Conservation (phyloP, 2,329 filamentous ascomycete genomes). For the Aspergillus candidus region DNA sequence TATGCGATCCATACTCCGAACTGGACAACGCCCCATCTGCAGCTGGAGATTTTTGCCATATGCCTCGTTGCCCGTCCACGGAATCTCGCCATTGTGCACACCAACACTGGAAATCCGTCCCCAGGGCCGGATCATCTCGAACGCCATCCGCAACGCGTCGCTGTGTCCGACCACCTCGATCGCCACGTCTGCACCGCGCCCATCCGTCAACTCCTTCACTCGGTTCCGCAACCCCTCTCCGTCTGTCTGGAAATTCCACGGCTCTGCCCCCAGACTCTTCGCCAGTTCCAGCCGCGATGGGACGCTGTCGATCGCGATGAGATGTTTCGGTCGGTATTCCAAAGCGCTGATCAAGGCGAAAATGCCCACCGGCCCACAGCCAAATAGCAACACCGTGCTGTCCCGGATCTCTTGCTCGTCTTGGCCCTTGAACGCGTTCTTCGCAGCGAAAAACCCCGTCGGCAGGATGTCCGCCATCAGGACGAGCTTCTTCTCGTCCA, state of each 20-base stretch:
- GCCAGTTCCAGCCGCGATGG: conserved; percentile 67
- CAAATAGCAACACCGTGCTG: conserved; percentile 14
- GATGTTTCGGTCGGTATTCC: conserved; percentile 62
- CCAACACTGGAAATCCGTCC: conserved; percentile 67
- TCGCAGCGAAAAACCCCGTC: conserved; percentile 15
- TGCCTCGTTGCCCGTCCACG: conserved; percentile 58
- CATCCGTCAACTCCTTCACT: conserved; percentile 67
- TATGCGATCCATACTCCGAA: conserved; percentile 33
- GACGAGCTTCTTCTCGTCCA: conserved; percentile 67
- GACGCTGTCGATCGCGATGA: conserved; percentile 74
- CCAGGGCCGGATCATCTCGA: conserved; percentile 65
- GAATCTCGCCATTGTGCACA: conserved; percentile 65
- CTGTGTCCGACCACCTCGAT: conserved; percentile 70
- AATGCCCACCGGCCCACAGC: conserved; percentile 14
- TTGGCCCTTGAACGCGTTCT: conserved; percentile 11
- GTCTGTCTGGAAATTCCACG: conserved; percentile 67
- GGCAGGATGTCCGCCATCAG: conserved; percentile 84
- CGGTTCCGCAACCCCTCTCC: conserved; percentile 49
- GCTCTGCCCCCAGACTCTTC: conserved; percentile 65
- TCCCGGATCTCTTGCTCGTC: conserved; percentile 1
- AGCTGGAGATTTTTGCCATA: conserved; percentile 62
- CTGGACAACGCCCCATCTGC: conserved; percentile 70
- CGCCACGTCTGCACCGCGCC: conserved; percentile 75
- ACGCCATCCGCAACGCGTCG: conserved; percentile 61
- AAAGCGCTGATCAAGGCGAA: conserved; percentile 53